phyloP scores from a whole-genome alignment of 306 rosid species.

The Vachellia collinsii region DNA sequence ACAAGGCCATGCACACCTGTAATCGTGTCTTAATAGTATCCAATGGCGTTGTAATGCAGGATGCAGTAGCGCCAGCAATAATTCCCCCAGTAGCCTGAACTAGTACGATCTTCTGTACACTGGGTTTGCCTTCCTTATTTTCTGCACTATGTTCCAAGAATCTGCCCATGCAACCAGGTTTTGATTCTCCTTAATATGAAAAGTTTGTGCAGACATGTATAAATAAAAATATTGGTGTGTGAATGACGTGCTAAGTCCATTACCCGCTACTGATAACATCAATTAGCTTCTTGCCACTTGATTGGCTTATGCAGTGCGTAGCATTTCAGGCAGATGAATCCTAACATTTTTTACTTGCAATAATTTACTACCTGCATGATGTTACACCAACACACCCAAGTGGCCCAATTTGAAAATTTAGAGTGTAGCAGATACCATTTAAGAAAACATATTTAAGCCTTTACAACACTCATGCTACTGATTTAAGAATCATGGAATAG shows the following conservation, averaged over 20 bases:
- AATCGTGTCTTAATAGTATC: slow-evolving; percentile 95
- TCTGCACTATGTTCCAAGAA: slow-evolving; percentile 43
- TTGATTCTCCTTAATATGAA: slow-evolving; percentile 11
- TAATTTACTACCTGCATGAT: slow-evolving; percentile 13
- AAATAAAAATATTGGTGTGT: slow-evolving; percentile 2
- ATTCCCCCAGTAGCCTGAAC: slow-evolving; percentile 91
- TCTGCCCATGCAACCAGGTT: slow-evolving; percentile 46
- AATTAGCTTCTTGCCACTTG: not conserved
- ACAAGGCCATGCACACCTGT: slow-evolving; percentile 63
- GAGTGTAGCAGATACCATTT: not conserved
- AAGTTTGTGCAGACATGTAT: not conserved
- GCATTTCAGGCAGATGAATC: slow-evolving; percentile 8
- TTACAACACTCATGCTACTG: slow-evolving; percentile 22
- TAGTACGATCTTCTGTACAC: slow-evolving; percentile 54
- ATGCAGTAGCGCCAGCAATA: slow-evolving; percentile 85
- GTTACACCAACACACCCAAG: not conserved
- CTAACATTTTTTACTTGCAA: slow-evolving; percentile 25
- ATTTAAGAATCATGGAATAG: not conserved
- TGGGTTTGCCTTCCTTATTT: slow-evolving; percentile 49
- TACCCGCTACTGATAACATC: slow-evolving; percentile 13
- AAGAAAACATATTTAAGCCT: not conserved
- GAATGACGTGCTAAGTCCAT: slow-evolving; percentile 19
- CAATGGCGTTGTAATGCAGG: slow-evolving; percentile 85
- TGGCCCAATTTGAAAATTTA: not conserved
- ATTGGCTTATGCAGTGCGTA: slow-evolving; percentile 14